phyloP scores from a whole-genome alignment of 805 yeast species.

The Wickerhamomyces alni region DNA sequence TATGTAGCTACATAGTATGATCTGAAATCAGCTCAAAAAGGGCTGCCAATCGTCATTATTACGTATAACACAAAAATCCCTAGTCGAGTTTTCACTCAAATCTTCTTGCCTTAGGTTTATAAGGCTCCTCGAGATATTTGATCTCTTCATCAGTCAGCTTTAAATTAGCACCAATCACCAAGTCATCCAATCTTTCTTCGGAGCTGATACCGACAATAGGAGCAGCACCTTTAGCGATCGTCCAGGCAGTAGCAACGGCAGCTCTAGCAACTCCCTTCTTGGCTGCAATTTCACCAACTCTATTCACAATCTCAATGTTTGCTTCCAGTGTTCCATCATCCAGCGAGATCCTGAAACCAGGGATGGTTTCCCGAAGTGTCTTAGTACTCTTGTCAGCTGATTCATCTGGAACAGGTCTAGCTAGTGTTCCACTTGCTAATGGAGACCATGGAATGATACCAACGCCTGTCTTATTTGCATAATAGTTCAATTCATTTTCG shows the following conservation, averaged over 20 bases:
- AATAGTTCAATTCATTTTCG: conserved; percentile 54
- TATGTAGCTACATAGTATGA: too few species aligned
- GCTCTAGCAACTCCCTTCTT: conserved; percentile 47
- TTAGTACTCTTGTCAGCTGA: conserved; percentile 5
- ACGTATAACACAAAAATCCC: too few species aligned
- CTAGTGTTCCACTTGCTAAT: conserved; percentile 43
- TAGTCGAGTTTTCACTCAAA: too few species aligned
- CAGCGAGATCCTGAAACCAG: neutral
- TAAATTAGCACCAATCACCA: conserved; percentile 34
- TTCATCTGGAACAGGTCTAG: conserved; percentile 32
- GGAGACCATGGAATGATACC: conserved; percentile 60
- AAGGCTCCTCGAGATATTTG: conserved; percentile 7
- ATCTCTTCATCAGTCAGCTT: conserved; percentile 20
- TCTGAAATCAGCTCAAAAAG: too few species aligned
- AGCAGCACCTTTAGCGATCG: conserved; percentile 38
- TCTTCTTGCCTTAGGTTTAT: neutral
- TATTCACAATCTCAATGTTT: conserved; percentile 30
- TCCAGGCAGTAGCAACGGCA: conserved; percentile 43
- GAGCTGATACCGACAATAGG: conserved; percentile 51
- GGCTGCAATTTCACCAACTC: conserved; percentile 43
- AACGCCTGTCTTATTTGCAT: conserved; percentile 40
- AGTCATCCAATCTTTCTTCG: conserved; percentile 45
- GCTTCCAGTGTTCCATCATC: neutral
- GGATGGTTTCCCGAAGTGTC: neutral
- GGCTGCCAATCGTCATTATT: too few species aligned